Percentiles rank a stretch among this genome's conserved stretches.
Conservation (phyloP, 192 early-diverging fungal genomes). For the Helicostylum pulchrum region DNA sequence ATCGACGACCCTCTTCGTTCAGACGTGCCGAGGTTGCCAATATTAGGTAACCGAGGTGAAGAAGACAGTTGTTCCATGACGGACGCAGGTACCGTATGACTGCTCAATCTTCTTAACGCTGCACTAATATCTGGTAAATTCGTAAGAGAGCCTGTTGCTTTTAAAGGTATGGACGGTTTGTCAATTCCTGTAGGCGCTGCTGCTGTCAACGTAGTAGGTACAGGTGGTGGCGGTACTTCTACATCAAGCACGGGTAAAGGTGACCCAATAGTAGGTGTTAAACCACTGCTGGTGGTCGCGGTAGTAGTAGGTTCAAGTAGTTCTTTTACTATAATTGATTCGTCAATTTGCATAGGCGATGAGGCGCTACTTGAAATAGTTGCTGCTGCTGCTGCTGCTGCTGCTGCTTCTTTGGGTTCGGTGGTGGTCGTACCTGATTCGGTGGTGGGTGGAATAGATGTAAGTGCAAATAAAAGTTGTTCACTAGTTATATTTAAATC, state of each 20-base stretch:
- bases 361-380: not conserved
- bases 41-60: not conserved
- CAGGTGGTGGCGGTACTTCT: not conserved
- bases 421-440: not conserved
- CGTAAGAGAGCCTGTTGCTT: not conserved
- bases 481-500: slow-evolving; percentile 10
- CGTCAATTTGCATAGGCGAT: not conserved
- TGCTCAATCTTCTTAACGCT: slow-evolving; percentile 14
- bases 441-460: slow-evolving; percentile 1
- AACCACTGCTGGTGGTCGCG: not conserved
- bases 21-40: not conserved
- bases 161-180: not conserved
- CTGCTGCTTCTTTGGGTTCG: not conserved
- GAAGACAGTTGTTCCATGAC: not conserved
- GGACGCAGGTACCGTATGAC: not conserved
- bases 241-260: not conserved
- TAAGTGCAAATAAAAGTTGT: slow-evolving; percentile 18
- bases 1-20: not conserved
- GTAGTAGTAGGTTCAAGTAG: not conserved
- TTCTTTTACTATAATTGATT: not conserved
- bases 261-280: not conserved
- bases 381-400: not conserved
- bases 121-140: slow-evolving; percentile 24
- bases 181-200: not conserved
- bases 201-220: not conserved